phyloP scores from a whole-genome alignment of 2,329 filamentous ascomycete genomes.

The Scortechinia acanthostroma region DNA sequence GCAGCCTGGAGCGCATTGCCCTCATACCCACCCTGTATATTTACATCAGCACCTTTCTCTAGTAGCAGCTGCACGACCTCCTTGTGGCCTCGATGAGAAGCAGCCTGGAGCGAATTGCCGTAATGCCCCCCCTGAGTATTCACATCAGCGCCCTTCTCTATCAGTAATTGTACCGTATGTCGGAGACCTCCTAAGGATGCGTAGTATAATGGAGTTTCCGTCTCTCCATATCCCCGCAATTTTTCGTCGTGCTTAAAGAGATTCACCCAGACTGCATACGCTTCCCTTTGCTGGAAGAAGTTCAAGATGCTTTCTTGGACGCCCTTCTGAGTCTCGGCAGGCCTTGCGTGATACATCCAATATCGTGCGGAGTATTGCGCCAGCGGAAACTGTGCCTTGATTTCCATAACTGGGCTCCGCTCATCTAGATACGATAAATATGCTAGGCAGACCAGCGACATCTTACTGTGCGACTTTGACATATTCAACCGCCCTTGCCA shows the following conservation, averaged over 20 bases:
- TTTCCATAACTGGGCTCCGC: not conserved
- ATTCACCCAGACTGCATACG: constrained; percentile 5
- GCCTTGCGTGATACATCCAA: constrained; percentile 8
- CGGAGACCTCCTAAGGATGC: constrained; percentile 6
- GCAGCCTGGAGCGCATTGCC: constrained; percentile 8
- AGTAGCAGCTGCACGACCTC: not conserved
- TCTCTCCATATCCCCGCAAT: not conserved
- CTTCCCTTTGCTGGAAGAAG: constrained; percentile 6
- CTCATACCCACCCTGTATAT: constrained; percentile 1
- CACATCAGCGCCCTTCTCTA: constrained; percentile 2
- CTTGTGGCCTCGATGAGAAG: not conserved
- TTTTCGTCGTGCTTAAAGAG: constrained; percentile 4
- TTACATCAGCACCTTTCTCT: not conserved
- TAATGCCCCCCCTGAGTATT: not conserved
- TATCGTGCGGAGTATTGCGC: constrained; percentile 7
- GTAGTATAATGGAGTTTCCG: constrained; percentile 7
- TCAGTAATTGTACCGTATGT: constrained; percentile 5
- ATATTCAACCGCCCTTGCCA: constrained; percentile 3
- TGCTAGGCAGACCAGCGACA: constrained; percentile 8
- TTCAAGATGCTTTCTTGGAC: constrained; percentile 7
- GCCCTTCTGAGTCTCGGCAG: constrained; percentile 5
- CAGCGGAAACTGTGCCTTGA: constrained; percentile 6
- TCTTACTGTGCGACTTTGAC: too few relatives aligned
- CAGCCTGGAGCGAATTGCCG: not conserved
- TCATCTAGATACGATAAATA: constrained; percentile 7